These are phyloP conservation scores for Moricandia arvensis DNA, from an alignment of 345 rosid genomes.

Conservation along the genomic window DNA sequence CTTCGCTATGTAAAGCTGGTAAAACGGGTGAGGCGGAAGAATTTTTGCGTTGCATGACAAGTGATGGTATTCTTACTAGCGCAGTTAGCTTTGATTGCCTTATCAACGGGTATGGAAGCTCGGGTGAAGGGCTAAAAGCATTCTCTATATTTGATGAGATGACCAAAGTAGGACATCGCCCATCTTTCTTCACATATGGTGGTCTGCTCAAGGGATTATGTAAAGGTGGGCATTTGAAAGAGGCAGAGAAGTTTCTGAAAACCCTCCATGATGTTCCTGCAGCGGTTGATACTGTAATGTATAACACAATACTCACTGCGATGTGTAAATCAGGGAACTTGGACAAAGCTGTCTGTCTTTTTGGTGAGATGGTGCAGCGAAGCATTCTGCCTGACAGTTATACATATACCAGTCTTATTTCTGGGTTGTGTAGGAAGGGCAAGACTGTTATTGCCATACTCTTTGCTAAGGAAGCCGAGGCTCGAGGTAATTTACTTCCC, in stretches of 20 bases:
- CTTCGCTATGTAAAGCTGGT: conserved; percentile 69
- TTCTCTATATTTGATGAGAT: conserved; percentile 76
- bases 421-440: conserved; percentile 69
- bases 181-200: conserved; percentile 68
- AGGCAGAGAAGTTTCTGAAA: conserved; percentile 61
- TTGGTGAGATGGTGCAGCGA: conserved; percentile 63
- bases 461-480: conserved; percentile 50
- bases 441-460: conserved; percentile 69
- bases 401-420: conserved; percentile 61
- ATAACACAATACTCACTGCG: conserved; percentile 67
- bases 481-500: conserved; percentile 43
- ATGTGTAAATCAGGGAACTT: conserved; percentile 59
- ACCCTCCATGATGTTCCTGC: conserved; percentile 53
- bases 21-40: conserved; percentile 62
- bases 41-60: conserved; percentile 57
- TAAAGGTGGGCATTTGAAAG: conserved; percentile 58
- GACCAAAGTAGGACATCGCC: conserved; percentile 60
- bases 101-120: conserved; percentile 60
- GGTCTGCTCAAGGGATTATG: conserved; percentile 85
- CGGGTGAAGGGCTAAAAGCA: conserved; percentile 58
- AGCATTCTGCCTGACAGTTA: conserved; percentile 62
- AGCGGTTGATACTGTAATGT: conserved; percentile 61
- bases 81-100: conserved; percentile 64
- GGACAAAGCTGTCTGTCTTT: conserved; percentile 57
- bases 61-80: conserved; percentile 46